A percentile compares a stretch with the other conserved stretches of the same genome.
Evolutionary conservation across 2,329 filamentous ascomycete species (phyloP).

Genomic region (Ophiosphaerella korrae): DNA sequence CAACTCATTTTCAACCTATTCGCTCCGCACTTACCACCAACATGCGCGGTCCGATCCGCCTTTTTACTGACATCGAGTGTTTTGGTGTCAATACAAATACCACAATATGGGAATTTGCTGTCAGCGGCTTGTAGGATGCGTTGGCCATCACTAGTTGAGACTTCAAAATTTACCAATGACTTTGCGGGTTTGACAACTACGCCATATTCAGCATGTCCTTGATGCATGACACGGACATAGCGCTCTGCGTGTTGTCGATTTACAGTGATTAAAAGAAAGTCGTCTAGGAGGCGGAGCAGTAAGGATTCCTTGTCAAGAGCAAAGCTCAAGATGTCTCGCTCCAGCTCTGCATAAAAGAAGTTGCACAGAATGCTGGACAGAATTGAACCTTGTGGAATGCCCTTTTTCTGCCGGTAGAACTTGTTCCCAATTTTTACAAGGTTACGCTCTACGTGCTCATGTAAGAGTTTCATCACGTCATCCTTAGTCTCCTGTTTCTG

Average conservation of each 20-base stretch:
- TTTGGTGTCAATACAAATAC: constrained; percentile 73
- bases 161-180: constrained; percentile 82
- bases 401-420: constrained; percentile 82
- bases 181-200: constrained; percentile 78
- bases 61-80: constrained; percentile 79
- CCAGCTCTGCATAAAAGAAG: constrained; percentile 92
- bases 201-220: constrained; percentile 78
- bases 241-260: constrained; percentile 67
- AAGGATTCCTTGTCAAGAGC: constrained; percentile 64
- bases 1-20: background rate
- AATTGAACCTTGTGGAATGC: constrained; percentile 92
- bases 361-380: constrained; percentile 88
- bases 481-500: constrained; percentile 62
- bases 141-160: constrained; percentile 60
- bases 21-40: constrained; percentile 56
- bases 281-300: constrained; percentile 83
- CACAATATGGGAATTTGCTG: constrained; percentile 86
- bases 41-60: constrained; percentile 57
- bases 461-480: constrained; percentile 70
- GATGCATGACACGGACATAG: constrained; percentile 82
- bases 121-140: constrained; percentile 44
- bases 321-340: constrained; percentile 71
- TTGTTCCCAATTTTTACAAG: constrained; percentile 87
- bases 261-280: constrained; percentile 87
- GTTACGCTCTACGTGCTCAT: constrained; percentile 82